Percentiles rank a stretch among this genome's conserved stretches.
These are phyloP conservation scores for Clathrus columnatus DNA, from an alignment of 768 basidiomycete genomes.

Conservation along the genomic window DNA sequence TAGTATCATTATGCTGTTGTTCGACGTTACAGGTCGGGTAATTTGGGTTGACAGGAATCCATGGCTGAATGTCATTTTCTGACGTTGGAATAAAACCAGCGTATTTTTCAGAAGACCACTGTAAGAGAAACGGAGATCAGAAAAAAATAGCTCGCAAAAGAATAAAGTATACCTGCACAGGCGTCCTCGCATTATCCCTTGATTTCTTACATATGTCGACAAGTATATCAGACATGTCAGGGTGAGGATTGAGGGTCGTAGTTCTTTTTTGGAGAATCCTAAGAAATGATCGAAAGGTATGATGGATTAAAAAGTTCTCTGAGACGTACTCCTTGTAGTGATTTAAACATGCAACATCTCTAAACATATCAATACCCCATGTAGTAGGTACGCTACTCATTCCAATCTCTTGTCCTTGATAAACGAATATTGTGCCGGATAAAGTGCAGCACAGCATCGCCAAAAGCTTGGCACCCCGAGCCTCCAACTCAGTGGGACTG, in stretches of 20 bases:
- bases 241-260: conserved; percentile 25
- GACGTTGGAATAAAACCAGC: conserved; percentile 57
- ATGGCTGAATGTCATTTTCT: conserved; percentile 29
- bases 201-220: conserved; percentile 52
- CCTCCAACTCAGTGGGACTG: conserved; percentile 33
- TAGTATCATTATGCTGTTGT: conserved; percentile 34
- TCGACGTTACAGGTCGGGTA: conserved; percentile 50
- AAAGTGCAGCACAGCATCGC: conserved; percentile 53
- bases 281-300: conserved; percentile 1
- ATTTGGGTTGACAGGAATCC: conserved; percentile 72
- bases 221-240: conserved; percentile 55
- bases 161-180: conserved; percentile 46
- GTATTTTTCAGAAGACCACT: conserved; percentile 51
- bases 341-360: conserved; percentile 56
- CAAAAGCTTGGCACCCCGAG: conserved; percentile 54
- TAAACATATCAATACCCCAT: conserved; percentile 69
- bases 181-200: conserved; percentile 62
- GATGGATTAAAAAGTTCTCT: neutral
- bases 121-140: neutral
- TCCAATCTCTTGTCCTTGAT: conserved; percentile 69
- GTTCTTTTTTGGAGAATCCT: conserved; percentile 30
- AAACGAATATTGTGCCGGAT: conserved; percentile 61
- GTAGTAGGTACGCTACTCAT: conserved; percentile 50
- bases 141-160: neutral
- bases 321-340: conserved; percentile 44